These are phyloP conservation scores for Echinochloa phyllopogon DNA, from an alignment of 176 grass and related monocot genomes.

Conservation along the genomic window DNA sequence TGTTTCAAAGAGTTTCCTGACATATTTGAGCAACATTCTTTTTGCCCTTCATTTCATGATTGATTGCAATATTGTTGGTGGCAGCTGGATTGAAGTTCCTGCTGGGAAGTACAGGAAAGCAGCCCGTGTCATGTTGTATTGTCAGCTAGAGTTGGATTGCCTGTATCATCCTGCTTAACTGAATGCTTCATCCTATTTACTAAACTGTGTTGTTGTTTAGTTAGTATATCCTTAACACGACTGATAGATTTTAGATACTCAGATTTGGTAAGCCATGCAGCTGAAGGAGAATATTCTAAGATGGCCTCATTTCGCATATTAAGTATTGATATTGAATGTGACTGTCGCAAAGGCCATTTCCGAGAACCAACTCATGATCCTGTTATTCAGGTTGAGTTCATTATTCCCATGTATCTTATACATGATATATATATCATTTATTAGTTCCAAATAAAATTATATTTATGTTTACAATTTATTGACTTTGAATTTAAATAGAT, in stretches of 20 bases:
- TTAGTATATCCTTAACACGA: slow-evolving; percentile 51
- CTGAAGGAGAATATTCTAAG: slow-evolving; percentile 90
- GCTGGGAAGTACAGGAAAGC: slow-evolving; percentile 88
- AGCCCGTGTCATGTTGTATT: slow-evolving; percentile 74
- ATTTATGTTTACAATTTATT: slow-evolving; percentile 39
- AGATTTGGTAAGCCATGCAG: slow-evolving; percentile 78
- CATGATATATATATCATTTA: slow-evolving; percentile 18
- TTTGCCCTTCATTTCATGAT: slow-evolving; percentile 99
- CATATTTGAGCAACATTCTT: slow-evolving; percentile 97
- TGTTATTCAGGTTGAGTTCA: slow-evolving; percentile 89
- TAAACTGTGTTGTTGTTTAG: slow-evolving; percentile 1
- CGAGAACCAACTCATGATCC: slow-evolving; percentile 98
- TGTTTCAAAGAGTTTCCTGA: slow-evolving; percentile 84
- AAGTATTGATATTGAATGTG: slow-evolving; percentile 99
- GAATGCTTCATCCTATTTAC: slow-evolving; percentile 30
- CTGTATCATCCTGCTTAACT: slow-evolving; percentile 74
- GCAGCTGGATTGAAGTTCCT: slow-evolving; percentile 95
- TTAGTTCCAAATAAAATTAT: slow-evolving; percentile 20
- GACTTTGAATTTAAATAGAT: slow-evolving; percentile 69
- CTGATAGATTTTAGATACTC: slow-evolving; percentile 76
- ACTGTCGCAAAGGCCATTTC: slow-evolving; percentile 93
- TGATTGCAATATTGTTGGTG: slow-evolving; percentile 90
- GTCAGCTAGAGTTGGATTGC: slow-evolving; percentile 85
- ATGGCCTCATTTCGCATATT: slow-evolving; percentile 95
- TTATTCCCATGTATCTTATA: slow-evolving; percentile 29